phyloP scores from a whole-genome alignment of 805 yeast species.

The Starmerella asiatica region DNA sequence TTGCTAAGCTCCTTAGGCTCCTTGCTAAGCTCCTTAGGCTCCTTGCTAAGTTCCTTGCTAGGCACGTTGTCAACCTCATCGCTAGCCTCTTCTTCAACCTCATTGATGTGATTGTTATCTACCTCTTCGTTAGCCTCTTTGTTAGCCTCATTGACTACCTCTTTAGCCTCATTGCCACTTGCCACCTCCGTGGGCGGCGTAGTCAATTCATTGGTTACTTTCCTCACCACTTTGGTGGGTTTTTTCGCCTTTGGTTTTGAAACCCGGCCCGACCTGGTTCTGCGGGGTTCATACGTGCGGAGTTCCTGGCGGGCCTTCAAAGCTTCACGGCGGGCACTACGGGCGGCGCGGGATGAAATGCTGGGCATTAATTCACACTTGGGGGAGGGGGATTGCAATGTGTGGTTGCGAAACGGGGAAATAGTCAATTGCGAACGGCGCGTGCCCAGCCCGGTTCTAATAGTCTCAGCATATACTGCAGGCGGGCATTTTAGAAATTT shows the following conservation, averaged over 20 bases:
- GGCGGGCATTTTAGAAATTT: background rate
- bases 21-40: background rate
- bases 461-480: no score
- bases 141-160: background rate
- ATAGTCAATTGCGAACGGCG: no score
- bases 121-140: background rate
- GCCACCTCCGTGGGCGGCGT: background rate
- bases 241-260: background rate
- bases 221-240: background rate
- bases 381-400: no score
- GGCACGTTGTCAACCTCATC: background rate
- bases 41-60: background rate
- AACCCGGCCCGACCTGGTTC: background rate
- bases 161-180: background rate
- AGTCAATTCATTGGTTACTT: background rate
- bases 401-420: no score
- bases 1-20: background rate
- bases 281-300: background rate
- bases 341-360: conserved; percentile 4
- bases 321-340: conserved; percentile 15
- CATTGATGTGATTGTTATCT: background rate
- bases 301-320: background rate
- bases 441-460: no score
- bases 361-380: no score
- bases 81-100: background rate